Base-by-base conservation (phyloP, 129 eudicot genomes). In the Saussurea involucrata region DNA sequence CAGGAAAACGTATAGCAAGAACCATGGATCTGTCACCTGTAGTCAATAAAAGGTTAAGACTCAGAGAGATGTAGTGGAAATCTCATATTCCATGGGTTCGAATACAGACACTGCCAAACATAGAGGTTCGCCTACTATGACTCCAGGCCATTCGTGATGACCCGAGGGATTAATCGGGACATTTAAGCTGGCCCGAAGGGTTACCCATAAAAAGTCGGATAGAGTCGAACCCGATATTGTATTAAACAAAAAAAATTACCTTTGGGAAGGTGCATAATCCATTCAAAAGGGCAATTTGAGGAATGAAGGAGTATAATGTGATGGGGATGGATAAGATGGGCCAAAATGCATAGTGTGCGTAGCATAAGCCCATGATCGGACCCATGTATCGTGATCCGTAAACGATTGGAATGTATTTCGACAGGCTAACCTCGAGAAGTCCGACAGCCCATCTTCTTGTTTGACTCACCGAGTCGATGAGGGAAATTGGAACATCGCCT, bases 361-460 rank as follows among this genome's bases (percentile, higher is more conserved):
- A 91, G 24, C 86, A 74, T 60, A 84, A 83, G 58, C 89, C 90
- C 92, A 86, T 87, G 24, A 87, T 8, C 15, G 53, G 78, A 57
- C 98, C 96, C 60, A 91, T 61, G 58, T 4, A 18, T 3, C 63
- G 83, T 0, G 70, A 24, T 3, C 98, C 98, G 24, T 44, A 91
- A 1, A 83, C 73, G 21, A 89, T 0, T 0, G 98, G 90, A 57
- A 63, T 66, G 57, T 84, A 78, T 80, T 83, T 89, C 0, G 89
- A 86, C 20, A 87, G 76, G 34, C 61, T 71, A 13, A 91, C 96
- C 29, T 89, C 92, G 21, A 89, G 88, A 24, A 89, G 92, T 22
- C 98, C 98, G 1, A 89, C 72, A 31, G 58, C 24, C 98, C 98
- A 95, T 80, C 98, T 79, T 75, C 90, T 91, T 21, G 37, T 71